Evolutionary conservation across 257 asterid genomes (phyloP).

Genomic region (Gentiana macrophylla): DNA sequence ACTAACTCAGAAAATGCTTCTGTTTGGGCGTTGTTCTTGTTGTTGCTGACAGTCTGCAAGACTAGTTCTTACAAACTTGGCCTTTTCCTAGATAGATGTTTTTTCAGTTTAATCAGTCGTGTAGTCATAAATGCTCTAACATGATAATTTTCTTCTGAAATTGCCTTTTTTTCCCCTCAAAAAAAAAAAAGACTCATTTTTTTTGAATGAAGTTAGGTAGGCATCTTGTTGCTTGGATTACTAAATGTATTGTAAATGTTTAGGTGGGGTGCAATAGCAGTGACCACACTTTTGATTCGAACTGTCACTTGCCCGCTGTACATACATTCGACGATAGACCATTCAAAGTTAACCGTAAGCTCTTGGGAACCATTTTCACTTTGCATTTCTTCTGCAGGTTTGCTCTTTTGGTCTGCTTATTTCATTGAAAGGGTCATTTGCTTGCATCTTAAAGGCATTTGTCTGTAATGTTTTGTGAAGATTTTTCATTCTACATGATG

Average conservation of each 20-base stretch:
- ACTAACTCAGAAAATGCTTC: too few relatives aligned
- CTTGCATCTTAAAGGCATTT: slow-evolving; percentile 5
- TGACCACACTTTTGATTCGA: slow-evolving; percentile 61
- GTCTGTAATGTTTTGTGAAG: neutral
- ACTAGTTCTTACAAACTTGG: too few relatives aligned
- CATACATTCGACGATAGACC: slow-evolving; percentile 64
- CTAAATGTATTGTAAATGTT: slow-evolving; percentile 6
- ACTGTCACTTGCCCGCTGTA: slow-evolving; percentile 46
- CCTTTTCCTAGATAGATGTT: too few relatives aligned
- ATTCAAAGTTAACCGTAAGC: slow-evolving; percentile 73
- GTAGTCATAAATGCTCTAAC: too few relatives aligned
- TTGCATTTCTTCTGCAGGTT: neutral
- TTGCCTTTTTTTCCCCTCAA: too few relatives aligned
- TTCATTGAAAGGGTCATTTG: slow-evolving; percentile 1
- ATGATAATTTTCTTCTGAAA: too few relatives aligned
- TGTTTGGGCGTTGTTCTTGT: too few relatives aligned
- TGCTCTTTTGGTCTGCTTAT: neutral
- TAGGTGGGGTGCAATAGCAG: slow-evolving; percentile 84
- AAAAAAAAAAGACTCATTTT: too few relatives aligned
- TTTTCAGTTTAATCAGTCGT: too few relatives aligned
- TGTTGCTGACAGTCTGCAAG: too few relatives aligned
- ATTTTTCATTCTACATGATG: neutral
- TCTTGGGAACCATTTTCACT: neutral
- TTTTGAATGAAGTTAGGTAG: too few relatives aligned
- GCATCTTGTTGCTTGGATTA: neutral